Evolutionary conservation across 225 moss, liverwort and hornwort species (phyloP).

Genomic region (Bryoerythrophyllum caledonicum): DNA sequence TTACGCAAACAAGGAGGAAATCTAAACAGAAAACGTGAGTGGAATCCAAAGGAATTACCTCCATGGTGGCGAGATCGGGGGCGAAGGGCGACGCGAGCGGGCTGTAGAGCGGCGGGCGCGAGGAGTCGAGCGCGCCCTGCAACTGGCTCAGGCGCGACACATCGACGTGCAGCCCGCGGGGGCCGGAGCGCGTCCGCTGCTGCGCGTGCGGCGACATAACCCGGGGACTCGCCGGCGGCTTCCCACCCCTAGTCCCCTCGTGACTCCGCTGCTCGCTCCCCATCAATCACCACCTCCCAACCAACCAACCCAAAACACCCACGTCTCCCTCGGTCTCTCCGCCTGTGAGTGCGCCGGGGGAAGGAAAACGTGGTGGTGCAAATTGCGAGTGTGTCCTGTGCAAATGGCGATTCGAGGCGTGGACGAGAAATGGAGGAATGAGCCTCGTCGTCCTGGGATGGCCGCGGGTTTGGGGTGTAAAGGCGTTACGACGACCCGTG

Average conservation of each 20-base stretch:
- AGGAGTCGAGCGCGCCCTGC: conserved; percentile 39
- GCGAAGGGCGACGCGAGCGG: conserved; percentile 52
- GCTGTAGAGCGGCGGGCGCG: conserved; percentile 40
- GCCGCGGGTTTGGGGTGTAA: no score
- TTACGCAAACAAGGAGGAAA: no score
- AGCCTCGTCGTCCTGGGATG: no score
- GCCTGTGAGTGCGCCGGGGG: no score
- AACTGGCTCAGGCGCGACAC: conserved; percentile 46
- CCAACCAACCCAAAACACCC: background rate
- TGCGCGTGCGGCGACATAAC: conserved; percentile 33
- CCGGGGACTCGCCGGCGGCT: conserved; percentile 29
- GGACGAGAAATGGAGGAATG: no score
- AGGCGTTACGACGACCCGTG: no score
- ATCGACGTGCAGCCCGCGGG: conserved; percentile 47
- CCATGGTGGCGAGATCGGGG: conserved; percentile 43
- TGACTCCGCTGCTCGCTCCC: conserved; percentile 18
- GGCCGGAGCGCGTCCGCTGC: conserved; percentile 12
- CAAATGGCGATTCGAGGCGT: no score
- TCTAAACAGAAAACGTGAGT: no score
- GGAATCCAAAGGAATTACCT: conserved; percentile 23
- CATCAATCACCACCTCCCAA: conserved; percentile 26
- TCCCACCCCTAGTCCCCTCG: background rate
- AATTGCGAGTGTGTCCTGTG: no score
- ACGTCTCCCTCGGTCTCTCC: background rate
- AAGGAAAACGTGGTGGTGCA: no score